Evolutionary conservation across 176 grass and related monocot genomes (phyloP).

Genomic region (Leersia perrieri): DNA sequence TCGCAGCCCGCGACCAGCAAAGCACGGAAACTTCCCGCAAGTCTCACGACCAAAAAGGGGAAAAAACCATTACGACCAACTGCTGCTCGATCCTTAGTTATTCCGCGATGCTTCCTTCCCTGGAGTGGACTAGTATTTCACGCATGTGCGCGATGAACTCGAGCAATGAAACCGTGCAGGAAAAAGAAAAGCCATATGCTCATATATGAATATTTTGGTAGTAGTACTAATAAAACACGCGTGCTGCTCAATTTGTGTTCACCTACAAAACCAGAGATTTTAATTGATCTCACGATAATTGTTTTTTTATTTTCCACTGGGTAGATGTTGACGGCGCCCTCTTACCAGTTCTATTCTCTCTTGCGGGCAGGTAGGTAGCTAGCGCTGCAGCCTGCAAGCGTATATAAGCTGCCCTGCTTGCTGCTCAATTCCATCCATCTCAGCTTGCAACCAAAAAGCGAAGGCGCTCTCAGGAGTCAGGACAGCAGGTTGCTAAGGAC

Average conservation of each 20-base stretch:
- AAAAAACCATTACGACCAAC: background rate
- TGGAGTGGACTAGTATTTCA: background rate
- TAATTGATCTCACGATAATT: background rate
- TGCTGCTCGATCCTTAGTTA: background rate
- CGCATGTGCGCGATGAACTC: background rate
- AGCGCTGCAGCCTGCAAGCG: background rate
- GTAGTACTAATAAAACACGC: background rate
- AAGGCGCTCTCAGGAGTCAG: background rate
- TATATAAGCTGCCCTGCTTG: constrained; percentile 16
- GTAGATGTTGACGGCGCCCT: background rate
- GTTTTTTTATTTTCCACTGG: background rate
- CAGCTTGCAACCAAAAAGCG: background rate
- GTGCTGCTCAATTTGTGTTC: background rate
- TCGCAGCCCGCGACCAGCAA: background rate
- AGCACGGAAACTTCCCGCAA: constrained; percentile 5
- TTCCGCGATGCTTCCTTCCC: background rate
- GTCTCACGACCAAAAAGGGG: too few relatives aligned
- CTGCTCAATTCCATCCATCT: background rate
- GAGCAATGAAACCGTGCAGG: background rate
- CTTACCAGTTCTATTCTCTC: constrained; percentile 7
- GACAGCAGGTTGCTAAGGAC: background rate
- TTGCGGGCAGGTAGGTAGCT: background rate
- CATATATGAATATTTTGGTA: too few relatives aligned
- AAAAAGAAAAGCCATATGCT: too few relatives aligned
- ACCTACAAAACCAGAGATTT: background rate